Conservation (phyloP, 495 filamentous ascomycete genomes). For the Penicillium malachiteum region DNA sequence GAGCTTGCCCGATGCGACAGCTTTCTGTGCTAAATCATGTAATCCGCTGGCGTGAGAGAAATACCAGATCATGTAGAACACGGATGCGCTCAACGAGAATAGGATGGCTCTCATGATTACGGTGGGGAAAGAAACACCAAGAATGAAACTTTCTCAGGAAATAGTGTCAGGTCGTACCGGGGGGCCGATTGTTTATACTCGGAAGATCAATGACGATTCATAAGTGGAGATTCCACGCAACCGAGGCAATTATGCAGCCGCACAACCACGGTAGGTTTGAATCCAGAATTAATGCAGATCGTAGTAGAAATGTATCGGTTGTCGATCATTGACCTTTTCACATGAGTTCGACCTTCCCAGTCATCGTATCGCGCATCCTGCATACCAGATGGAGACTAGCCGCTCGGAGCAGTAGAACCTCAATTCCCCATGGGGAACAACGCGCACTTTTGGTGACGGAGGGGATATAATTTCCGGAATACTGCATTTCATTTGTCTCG, state of each 20-base stretch:
- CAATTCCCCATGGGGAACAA: no score
- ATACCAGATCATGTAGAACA: slow-evolving; percentile 42
- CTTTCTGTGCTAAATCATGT: slow-evolving; percentile 25
- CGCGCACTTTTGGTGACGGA: no score
- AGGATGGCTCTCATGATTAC: slow-evolving; percentile 6
- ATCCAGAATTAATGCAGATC: not conserved
- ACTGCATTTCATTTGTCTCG: slow-evolving; percentile 21
- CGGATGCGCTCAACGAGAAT: slow-evolving; percentile 41
- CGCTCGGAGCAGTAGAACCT: not conserved
- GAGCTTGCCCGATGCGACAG: slow-evolving; percentile 32
- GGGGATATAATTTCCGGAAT: not conserved
- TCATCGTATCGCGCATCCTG: slow-evolving; percentile 15
- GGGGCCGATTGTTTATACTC: slow-evolving; percentile 7
- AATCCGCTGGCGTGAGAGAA: slow-evolving; percentile 44
- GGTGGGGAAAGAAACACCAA: not conserved
- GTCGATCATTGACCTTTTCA: slow-evolving; percentile 18
- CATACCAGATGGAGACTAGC: slow-evolving; percentile 22
- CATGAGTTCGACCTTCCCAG: slow-evolving; percentile 5
- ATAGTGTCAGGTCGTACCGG: not conserved
- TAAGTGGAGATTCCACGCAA: not conserved
- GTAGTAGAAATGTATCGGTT: not conserved
- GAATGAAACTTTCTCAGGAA: not conserved
- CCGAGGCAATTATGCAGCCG: slow-evolving; percentile 11
- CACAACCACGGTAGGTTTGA: not conserved
- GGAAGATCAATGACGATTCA: not conserved